phyloP scores from a whole-genome alignment of 1,284 basidiomycete species.

The Polyporus tsugae region DNA sequence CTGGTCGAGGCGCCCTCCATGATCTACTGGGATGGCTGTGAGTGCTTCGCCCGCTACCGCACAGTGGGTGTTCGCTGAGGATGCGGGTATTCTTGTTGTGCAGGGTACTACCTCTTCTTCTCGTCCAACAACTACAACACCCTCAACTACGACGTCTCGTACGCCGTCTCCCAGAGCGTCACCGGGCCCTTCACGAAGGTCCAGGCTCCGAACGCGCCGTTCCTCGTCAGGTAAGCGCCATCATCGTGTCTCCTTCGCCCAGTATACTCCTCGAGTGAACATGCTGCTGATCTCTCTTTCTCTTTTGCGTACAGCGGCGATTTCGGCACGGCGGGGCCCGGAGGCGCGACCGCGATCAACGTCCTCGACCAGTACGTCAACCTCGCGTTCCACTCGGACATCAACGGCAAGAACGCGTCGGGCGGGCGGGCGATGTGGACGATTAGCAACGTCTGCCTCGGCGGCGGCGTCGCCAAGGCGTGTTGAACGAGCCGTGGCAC shows the following conservation, averaged over 20 bases:
- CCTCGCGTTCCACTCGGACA: constrained; percentile 18
- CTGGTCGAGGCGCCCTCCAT: constrained; percentile 34
- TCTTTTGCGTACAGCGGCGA: constrained; percentile 6
- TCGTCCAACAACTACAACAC: constrained; percentile 35
- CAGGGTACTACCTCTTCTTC: constrained; percentile 34
- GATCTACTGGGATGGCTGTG: constrained; percentile 14
- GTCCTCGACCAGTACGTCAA: constrained; percentile 20
- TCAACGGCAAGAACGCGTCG: constrained; percentile 14
- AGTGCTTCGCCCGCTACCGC: neutral
- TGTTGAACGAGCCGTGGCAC: neutral
- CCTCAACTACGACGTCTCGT: constrained; percentile 34
- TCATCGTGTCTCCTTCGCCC: too few relatives aligned
- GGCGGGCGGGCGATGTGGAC: constrained; percentile 16
- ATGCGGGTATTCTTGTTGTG: neutral
- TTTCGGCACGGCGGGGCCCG: constrained; percentile 10
- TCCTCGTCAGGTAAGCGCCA: constrained; percentile 5
- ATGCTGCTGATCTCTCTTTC: neutral
- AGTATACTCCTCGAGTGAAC: neutral
- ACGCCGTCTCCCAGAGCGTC: constrained; percentile 34
- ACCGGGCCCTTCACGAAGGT: constrained; percentile 36
- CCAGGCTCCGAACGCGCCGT: constrained; percentile 15
- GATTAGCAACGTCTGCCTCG: constrained; percentile 11
- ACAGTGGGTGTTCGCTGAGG: neutral
- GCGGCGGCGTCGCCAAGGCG: constrained; percentile 11
- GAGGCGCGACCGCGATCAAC: constrained; percentile 14